Conservation (phyloP, 192 early-diverging fungal genomes). For the Geranomyces michiganensis region DNA sequence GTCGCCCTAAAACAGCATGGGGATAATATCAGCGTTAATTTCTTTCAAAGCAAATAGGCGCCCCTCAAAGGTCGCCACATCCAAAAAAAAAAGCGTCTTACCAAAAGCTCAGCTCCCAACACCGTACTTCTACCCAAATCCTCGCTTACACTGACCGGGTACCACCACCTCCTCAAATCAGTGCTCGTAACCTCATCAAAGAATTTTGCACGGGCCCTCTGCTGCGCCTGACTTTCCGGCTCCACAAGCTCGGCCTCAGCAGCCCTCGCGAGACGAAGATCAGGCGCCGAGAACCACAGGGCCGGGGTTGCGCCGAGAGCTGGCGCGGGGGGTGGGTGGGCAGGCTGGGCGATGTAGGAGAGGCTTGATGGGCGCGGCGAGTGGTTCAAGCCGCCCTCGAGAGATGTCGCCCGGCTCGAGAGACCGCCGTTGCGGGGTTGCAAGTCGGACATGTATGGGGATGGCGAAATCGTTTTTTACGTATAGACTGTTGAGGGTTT, state of each 20-base stretch:
- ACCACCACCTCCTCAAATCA: slow-evolving; percentile 31
- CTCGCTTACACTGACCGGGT: slow-evolving; percentile 12
- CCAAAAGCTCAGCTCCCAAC: slow-evolving; percentile 22
- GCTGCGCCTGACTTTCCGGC: slow-evolving; percentile 28
- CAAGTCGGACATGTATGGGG: no score
- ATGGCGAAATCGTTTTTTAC: no score
- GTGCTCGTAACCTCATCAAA: slow-evolving; percentile 30
- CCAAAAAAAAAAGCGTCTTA: background rate
- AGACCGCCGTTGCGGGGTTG: no score
- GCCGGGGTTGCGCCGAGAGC: slow-evolving; percentile 2
- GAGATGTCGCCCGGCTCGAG: background rate
- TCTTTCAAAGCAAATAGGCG: background rate
- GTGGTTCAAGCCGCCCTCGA: slow-evolving; percentile 4
- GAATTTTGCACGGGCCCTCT: slow-evolving; percentile 30
- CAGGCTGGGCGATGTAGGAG: slow-evolving; percentile 1
- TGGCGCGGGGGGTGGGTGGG: background rate
- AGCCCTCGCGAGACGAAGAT: slow-evolving; percentile 26
- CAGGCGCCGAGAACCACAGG: slow-evolving; percentile 29
- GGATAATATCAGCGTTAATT: background rate
- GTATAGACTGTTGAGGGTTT: no score
- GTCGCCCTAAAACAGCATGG: slow-evolving; percentile 19
- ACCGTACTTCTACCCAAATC: slow-evolving; percentile 21
- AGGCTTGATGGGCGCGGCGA: slow-evolving; percentile 3
- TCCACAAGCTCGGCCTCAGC: slow-evolving; percentile 27
- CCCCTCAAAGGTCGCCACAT: no score